phyloP scores from a whole-genome alignment of 2,329 filamentous ascomycete species.

The Verticillium tricorpus region DNA sequence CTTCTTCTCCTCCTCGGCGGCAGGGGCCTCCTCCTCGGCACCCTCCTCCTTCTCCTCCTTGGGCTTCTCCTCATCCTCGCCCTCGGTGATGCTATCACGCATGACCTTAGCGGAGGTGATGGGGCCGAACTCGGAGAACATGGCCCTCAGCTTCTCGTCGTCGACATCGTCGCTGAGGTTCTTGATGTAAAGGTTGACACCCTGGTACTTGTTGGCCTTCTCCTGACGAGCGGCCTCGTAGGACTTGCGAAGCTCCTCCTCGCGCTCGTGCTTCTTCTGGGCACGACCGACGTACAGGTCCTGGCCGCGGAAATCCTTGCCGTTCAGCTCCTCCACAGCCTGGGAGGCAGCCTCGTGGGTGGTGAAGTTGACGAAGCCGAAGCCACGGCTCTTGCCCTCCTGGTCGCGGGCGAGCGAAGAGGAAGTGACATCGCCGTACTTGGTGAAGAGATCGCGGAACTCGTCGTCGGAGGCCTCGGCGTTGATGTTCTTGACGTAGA shows the following conservation, averaged over 20 bases:
- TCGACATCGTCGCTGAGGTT: slow-evolving; percentile 96
- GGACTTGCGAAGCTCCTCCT: slow-evolving; percentile 98
- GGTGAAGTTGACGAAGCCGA: slow-evolving; percentile 94
- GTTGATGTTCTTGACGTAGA: slow-evolving; percentile 98
- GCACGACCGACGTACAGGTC: slow-evolving; percentile 97
- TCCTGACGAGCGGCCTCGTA: slow-evolving; percentile 96
- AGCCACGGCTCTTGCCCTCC: slow-evolving; percentile 91
- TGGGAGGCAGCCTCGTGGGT: slow-evolving; percentile 81
- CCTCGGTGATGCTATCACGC: slow-evolving; percentile 68
- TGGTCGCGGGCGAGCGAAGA: slow-evolving; percentile 85
- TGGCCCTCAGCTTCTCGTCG: slow-evolving; percentile 92
- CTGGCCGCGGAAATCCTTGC: slow-evolving; percentile 87
- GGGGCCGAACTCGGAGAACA: slow-evolving; percentile 86
- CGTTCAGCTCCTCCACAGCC: slow-evolving; percentile 89
- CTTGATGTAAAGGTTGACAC: slow-evolving; percentile 99
- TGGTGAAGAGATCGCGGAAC: slow-evolving; percentile 90
- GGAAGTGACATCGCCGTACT: slow-evolving; percentile 90
- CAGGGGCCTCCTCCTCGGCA: slow-evolving; percentile 41
- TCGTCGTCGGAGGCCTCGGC: slow-evolving; percentile 83
- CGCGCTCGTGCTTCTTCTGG: slow-evolving; percentile 99
- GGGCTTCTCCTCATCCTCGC: slow-evolving; percentile 42
- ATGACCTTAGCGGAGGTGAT: slow-evolving; percentile 99
- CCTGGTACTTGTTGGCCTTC: slow-evolving; percentile 99
- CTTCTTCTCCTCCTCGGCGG: slow-evolving; percentile 36
- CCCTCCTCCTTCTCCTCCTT: slow-evolving; percentile 46